Percentiles rank a stretch among this genome's conserved stretches.
These are phyloP conservation scores for Globomyces pollinis-pini DNA, from an alignment of 192 early-diverging fungal genomes.

Conservation along the genomic window DNA sequence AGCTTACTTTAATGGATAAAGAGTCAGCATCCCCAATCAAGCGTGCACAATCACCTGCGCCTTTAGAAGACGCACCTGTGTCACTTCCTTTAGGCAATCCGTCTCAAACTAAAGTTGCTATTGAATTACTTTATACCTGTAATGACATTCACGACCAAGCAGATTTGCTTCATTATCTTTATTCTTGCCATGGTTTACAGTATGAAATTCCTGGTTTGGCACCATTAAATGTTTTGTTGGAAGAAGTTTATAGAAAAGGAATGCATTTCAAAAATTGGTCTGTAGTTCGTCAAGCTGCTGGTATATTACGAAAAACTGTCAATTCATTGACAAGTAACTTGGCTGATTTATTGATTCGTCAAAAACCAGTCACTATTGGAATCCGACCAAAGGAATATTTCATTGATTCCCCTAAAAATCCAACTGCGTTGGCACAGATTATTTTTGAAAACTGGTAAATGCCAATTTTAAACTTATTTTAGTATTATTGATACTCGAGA, in stretches of 20 bases:
- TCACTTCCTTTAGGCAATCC: constrained; percentile 63
- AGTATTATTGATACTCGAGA: constrained; percentile 66
- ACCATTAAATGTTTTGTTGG: constrained; percentile 55
- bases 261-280: constrained; percentile 66
- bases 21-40: background rate
- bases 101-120: constrained; percentile 48
- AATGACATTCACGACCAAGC: constrained; percentile 77
- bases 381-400: constrained; percentile 57
- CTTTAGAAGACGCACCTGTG: constrained; percentile 11
- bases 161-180: constrained; percentile 70
- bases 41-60: background rate
- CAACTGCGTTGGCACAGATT: constrained; percentile 55
- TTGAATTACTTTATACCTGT: constrained; percentile 47
- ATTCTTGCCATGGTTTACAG: constrained; percentile 57
- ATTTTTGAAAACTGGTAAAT: constrained; percentile 60
- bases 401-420: constrained; percentile 63
- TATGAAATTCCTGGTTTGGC: constrained; percentile 38
- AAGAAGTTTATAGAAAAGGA: constrained; percentile 78
- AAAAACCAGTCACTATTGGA: constrained; percentile 71
- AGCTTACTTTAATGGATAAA: background rate
- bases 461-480: constrained; percentile 10
- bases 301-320: constrained; percentile 65
- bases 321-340: constrained; percentile 71
- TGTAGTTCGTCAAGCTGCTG: constrained; percentile 75
- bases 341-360: constrained; percentile 68